These are phyloP conservation scores for Kockovaella imperatae DNA, from an alignment of 768 basidiomycete species.

Conservation along the genomic window DNA sequence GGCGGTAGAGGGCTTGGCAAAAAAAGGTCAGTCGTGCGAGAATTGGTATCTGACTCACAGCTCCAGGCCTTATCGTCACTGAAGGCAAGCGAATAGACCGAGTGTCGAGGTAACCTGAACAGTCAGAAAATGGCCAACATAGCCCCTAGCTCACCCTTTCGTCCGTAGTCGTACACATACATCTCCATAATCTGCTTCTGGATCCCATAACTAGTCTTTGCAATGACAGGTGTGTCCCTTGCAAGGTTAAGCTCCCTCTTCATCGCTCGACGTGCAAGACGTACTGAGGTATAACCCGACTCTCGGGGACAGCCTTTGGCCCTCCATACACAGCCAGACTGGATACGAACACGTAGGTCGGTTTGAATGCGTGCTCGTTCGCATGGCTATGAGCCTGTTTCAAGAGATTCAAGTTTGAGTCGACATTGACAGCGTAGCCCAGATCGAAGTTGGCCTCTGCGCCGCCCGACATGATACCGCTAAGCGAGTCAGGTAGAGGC, in stretches of 20 bases:
- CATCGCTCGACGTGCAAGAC: slow-evolving; percentile 5
- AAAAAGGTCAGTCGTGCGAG: background rate
- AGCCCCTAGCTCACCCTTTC: slow-evolving; percentile 42
- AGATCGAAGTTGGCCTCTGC: slow-evolving; percentile 58
- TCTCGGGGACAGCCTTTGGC: slow-evolving; percentile 33
- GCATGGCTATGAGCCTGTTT: slow-evolving; percentile 32
- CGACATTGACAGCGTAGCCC: slow-evolving; percentile 47
- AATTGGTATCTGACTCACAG: slow-evolving; percentile 14
- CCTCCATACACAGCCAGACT: slow-evolving; percentile 44
- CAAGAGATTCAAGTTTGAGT: slow-evolving; percentile 40
- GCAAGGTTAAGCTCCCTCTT: background rate
- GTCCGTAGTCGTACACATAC: slow-evolving; percentile 43
- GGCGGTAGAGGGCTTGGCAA: slow-evolving; percentile 34
- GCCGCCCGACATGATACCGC: slow-evolving; percentile 59
- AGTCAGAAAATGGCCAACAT: background rate
- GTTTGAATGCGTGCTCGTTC: slow-evolving; percentile 18
- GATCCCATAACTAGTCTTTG: slow-evolving; percentile 42
- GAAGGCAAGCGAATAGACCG: slow-evolving; percentile 42
- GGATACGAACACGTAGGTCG: slow-evolving; percentile 40
- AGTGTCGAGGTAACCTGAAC: slow-evolving; percentile 41
- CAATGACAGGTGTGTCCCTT: slow-evolving; percentile 40
- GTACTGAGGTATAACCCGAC: slow-evolving; percentile 38
- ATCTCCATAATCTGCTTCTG: slow-evolving; percentile 43
- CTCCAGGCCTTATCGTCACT: slow-evolving; percentile 43
- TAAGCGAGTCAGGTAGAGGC: slow-evolving; percentile 6